These are phyloP conservation scores for Colletotrichum chlorophyti DNA, from an alignment of 2,329 filamentous ascomycete genomes.

Conservation along the genomic window DNA sequence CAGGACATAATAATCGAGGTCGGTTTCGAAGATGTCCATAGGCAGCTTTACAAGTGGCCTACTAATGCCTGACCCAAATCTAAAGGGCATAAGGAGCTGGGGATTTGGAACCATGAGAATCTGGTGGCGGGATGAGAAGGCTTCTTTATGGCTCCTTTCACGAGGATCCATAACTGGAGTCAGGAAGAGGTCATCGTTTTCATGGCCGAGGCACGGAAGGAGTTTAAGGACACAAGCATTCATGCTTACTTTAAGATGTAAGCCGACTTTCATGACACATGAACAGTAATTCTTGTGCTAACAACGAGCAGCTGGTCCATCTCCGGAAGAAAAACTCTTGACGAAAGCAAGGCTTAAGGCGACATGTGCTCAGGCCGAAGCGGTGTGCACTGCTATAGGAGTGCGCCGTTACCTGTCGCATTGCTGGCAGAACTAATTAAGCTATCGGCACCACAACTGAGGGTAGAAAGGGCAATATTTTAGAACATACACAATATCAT, in stretches of 20 bases:
- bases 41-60: slow-evolving; percentile 38
- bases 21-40: slow-evolving; percentile 39
- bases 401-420: too few species aligned
- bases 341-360: too few species aligned
- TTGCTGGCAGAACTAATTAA: too few species aligned
- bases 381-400: too few species aligned
- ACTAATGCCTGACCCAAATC: slow-evolving; percentile 40
- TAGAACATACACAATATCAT: too few species aligned
- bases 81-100: slow-evolving; percentile 37
- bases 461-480: too few species aligned
- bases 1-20: slow-evolving; percentile 20
- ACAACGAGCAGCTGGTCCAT: too few species aligned
- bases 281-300: too few species aligned
- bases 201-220: slow-evolving; percentile 37
- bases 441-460: too few species aligned
- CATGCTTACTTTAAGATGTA: slow-evolving; percentile 47
- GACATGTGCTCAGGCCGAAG: too few species aligned
- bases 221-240: slow-evolving; percentile 40
- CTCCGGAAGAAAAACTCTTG: too few species aligned
- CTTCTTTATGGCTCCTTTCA: slow-evolving; percentile 45
- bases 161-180: slow-evolving; percentile 41
- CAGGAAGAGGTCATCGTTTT: slow-evolving; percentile 40
- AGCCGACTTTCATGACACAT: too few species aligned
- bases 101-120: slow-evolving; percentile 18
- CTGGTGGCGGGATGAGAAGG: slow-evolving; percentile 31